Conservation (phyloP, 1,284 basidiomycete species). For the Trichosporon faecale region DNA sequence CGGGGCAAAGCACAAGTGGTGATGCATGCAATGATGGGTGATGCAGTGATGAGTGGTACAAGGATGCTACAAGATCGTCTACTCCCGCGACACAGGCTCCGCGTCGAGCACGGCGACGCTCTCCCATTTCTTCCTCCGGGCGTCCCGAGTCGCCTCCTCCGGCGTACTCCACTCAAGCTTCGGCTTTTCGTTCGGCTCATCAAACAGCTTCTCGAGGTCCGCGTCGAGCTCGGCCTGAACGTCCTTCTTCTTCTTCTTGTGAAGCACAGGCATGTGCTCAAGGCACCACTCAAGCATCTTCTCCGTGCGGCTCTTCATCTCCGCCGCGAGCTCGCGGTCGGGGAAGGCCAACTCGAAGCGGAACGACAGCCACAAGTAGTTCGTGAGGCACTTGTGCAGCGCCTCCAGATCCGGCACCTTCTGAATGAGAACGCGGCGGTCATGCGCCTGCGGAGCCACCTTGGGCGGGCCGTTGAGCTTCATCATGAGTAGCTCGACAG, state of each 20-base stretch:
- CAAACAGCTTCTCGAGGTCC: neutral
- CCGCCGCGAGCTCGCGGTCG: constrained; percentile 58
- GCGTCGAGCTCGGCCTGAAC: constrained; percentile 1
- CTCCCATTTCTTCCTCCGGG: neutral
- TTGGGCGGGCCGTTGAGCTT: constrained; percentile 25
- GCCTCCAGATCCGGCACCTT: constrained; percentile 63
- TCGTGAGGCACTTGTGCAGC: constrained; percentile 73
- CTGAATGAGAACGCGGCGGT: constrained; percentile 31
- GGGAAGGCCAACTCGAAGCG: constrained; percentile 73
- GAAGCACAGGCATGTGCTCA: constrained; percentile 42
- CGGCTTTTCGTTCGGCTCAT: neutral
- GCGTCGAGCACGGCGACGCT: neutral
- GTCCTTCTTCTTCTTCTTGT: constrained; percentile 28
- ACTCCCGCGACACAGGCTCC: neutral
- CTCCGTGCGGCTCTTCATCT: constrained; percentile 67
- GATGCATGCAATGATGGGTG: neutral
- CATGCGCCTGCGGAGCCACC: neutral
- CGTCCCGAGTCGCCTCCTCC: neutral
- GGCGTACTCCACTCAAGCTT: neutral
- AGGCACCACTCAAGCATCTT: constrained; percentile 60
- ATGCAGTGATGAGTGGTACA: neutral
- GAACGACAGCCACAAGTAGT: constrained; percentile 84
- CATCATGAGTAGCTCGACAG: constrained; percentile 49
- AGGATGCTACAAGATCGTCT: neutral
- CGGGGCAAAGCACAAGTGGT: too few species aligned